Evolutionary conservation across 768 basidiomycete species (phyloP), one percentile per base, ranked within the genome.

Genomic region (Rhizopogon sp.): DNA sequence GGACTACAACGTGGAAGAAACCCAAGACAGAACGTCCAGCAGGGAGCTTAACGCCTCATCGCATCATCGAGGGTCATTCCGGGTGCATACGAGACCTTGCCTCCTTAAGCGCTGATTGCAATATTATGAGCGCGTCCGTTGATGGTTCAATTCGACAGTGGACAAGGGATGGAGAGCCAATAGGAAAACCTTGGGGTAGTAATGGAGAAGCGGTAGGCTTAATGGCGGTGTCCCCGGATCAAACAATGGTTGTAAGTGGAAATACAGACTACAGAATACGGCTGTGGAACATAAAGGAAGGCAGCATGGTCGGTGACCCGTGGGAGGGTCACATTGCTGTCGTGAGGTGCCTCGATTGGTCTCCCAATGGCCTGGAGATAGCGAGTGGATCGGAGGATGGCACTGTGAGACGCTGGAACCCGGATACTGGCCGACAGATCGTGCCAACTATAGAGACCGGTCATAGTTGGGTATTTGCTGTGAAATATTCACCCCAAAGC

Each of bases 351-450:
- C 25, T 60, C 9, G 59, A 49, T 17, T 59, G 62, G 33, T 59
- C 64, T 20, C 39, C 42, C 5, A 47, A 60, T 43, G 52, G 57
- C 13, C 56, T 47, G n/a, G 40, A 50, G 10, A 37, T 65, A 2
- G 64, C 50, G 9, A 56, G 53, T 14, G 58, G 51, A 9, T 31
- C 62, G n/a, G 0, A 42, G 4, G 56, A 64, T 22, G 56, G 42
- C 8, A 55, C 55, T 7, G 56, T 63, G 9, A 43, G 55, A 6
- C 35, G 58, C 6, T 65, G 63, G 55, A 56, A 61, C 22, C 43
- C 53, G 4, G 31, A 47, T 33, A 51, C 58, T 31, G 29, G 44
- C 9, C 44, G 9, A 17, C n/a, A 31, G 29, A 29, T 45, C 28
- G 29, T 29, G 10, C n/a, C 28, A 31, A n/a, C 44, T 1, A 45